Conservation (phyloP, 345 rosid genomes). For the Mercurialis annua region DNA sequence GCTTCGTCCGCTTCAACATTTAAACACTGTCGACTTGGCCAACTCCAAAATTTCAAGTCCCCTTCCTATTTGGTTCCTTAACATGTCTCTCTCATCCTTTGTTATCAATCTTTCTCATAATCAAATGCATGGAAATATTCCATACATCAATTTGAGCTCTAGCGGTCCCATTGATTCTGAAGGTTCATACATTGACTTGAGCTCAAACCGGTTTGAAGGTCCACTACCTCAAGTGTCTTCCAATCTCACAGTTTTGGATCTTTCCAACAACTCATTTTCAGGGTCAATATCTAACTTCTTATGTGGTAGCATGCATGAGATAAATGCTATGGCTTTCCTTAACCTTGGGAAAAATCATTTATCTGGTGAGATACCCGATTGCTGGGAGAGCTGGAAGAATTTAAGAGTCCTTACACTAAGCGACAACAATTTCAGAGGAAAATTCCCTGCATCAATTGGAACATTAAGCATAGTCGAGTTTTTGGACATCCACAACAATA, state of each 20-base stretch:
- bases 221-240: constrained; percentile 1
- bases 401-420: constrained; percentile 14
- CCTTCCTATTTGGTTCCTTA: background rate
- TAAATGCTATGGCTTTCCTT: background rate
- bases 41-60: background rate
- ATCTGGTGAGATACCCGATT: constrained; percentile 13
- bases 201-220: constrained; percentile 5
- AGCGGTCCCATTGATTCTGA: too few relatives aligned
- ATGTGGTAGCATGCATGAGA: background rate
- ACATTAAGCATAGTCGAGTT: constrained; percentile 16
- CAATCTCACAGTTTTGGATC: background rate
- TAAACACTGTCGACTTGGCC: background rate
- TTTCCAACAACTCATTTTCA: constrained; percentile 11
- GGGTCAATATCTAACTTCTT: constrained; percentile 9
- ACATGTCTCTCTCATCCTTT: background rate
- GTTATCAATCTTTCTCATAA: constrained; percentile 3
- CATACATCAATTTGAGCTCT: background rate
- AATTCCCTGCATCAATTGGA: constrained; percentile 24
- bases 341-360: constrained; percentile 10
- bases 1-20: background rate
- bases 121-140: constrained; percentile 3
- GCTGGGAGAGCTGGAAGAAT: constrained; percentile 15
- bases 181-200: background rate
- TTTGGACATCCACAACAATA: constrained; percentile 17
- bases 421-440: constrained; percentile 17